These are phyloP conservation scores for Marasmius oreades DNA, from an alignment of 1,284 basidiomycete genomes.

Conservation along the genomic window DNA sequence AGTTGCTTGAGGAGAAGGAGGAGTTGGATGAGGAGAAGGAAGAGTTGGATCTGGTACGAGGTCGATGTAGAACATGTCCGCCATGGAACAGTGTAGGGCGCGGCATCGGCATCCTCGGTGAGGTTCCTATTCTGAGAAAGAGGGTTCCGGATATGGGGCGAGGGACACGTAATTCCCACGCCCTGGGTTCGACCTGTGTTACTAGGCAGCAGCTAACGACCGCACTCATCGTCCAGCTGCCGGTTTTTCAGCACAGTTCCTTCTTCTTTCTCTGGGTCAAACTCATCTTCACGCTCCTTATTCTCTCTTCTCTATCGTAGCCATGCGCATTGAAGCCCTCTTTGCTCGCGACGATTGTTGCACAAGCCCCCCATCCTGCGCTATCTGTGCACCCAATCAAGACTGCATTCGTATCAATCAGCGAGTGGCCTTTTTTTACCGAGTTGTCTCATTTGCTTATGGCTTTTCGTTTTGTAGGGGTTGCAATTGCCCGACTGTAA, in stretches of 20 bases:
- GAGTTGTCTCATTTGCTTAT: constrained; percentile 5
- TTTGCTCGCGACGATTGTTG: constrained; percentile 38
- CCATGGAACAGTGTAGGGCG: background rate
- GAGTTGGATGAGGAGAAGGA: constrained; percentile 3
- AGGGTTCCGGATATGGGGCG: background rate
- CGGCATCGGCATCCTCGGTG: background rate
- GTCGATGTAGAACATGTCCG: constrained; percentile 53
- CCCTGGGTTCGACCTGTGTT: background rate
- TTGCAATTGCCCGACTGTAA: constrained; percentile 52
- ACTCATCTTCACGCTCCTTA: constrained; percentile 33
- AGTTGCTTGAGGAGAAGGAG: background rate
- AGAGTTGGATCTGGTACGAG: constrained; percentile 31
- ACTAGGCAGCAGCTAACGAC: background rate
- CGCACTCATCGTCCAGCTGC: constrained; percentile 10
- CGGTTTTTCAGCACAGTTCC: constrained; percentile 7
- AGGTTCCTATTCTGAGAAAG: background rate
- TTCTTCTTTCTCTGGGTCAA: constrained; percentile 16
- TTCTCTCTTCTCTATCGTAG: constrained; percentile 19
- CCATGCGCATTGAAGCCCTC: constrained; percentile 52
- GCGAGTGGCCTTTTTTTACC: constrained; percentile 1
- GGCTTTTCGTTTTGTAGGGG: constrained; percentile 37
- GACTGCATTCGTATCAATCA: constrained; percentile 39
- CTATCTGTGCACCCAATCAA: constrained; percentile 51
- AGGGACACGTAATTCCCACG: background rate
- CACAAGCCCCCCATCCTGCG: constrained; percentile 41